phyloP scores from a whole-genome alignment of 768 basidiomycete genomes.

The Hericium erinaceus region DNA sequence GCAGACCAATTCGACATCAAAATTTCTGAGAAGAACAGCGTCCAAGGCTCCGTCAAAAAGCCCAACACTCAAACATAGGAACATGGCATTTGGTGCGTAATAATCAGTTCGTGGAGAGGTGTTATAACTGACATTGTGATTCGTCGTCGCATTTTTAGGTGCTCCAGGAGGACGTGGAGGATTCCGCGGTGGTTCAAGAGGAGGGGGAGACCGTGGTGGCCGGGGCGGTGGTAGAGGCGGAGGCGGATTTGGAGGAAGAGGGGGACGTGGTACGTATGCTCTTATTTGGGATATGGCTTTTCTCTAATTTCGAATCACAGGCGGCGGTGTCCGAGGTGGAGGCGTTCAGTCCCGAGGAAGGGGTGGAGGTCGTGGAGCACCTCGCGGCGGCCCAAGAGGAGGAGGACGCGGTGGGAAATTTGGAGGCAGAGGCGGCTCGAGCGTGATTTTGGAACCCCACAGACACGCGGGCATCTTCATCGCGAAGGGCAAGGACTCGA shows the following conservation, averaged over 20 bases:
- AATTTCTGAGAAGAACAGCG: not conserved
- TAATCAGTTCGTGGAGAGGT: not conserved
- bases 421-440: conserved; percentile 73
- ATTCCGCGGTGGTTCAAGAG: conserved; percentile 38
- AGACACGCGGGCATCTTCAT: conserved; percentile 92
- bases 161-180: conserved; percentile 71
- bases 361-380: conserved; percentile 25
- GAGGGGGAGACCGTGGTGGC: conserved; percentile 12
- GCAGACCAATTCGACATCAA: not conserved
- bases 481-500: conserved; percentile 93
- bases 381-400: conserved; percentile 27
- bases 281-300: not conserved
- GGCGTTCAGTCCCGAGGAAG: conserved; percentile 16
- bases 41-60: not conserved
- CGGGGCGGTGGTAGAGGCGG: conserved; percentile 14
- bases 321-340: conserved; percentile 15
- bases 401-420: conserved; percentile 54
- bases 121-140: not conserved
- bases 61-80: conserved; percentile 4
- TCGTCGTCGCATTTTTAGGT: conserved; percentile 23
- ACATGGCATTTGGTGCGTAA: conserved; percentile 25
- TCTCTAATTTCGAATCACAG: not conserved
- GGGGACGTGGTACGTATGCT: conserved; percentile 14
- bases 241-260: conserved; percentile 22
- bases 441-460: conserved; percentile 91